These are phyloP conservation scores for Diaporthe capsici DNA, from an alignment of 2,329 filamentous ascomycete genomes.

Conservation along the genomic window DNA sequence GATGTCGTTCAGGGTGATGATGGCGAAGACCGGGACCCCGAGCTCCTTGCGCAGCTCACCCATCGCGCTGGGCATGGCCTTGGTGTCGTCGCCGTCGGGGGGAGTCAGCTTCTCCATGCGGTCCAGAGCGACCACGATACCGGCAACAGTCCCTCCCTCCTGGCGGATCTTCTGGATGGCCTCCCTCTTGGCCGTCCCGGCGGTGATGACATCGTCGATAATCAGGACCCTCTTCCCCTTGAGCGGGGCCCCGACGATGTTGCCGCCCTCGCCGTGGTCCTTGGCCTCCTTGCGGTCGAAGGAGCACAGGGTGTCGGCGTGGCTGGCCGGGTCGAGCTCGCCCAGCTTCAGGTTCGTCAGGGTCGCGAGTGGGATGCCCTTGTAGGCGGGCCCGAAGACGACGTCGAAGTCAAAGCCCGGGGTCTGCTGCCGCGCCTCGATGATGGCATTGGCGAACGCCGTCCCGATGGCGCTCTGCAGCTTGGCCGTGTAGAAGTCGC, in stretches of 20 bases:
- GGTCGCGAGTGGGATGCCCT: conserved; percentile 92
- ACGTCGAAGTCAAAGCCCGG: conserved; percentile 77
- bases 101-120: conserved; percentile 85
- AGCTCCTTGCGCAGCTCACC: conserved; percentile 88
- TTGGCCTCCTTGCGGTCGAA: conserved; percentile 98
- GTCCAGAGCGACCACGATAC: conserved; percentile 91
- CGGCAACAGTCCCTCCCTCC: conserved; percentile 87
- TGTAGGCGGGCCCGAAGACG: conserved; percentile 95
- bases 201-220: conserved; percentile 97
- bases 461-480: conserved; percentile 83
- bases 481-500: conserved; percentile 86
- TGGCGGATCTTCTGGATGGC: conserved; percentile 89
- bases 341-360: conserved; percentile 83
- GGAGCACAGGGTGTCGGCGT: conserved; percentile 81
- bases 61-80: conserved; percentile 83
- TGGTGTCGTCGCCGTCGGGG: conserved; percentile 75
- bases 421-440: conserved; percentile 58
- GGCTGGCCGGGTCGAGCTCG: conserved; percentile 75
- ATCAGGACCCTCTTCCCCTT: conserved; percentile 90
- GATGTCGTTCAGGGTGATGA: conserved; percentile 88
- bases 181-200: conserved; percentile 93
- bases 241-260: conserved; percentile 88
- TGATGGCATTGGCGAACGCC: conserved; percentile 82
- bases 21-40: conserved; percentile 85
- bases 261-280: conserved; percentile 94